Evolutionary conservation across 371 early-diverging fungal species (phyloP).

Genomic region (Polyrhizophydium stewartii): DNA sequence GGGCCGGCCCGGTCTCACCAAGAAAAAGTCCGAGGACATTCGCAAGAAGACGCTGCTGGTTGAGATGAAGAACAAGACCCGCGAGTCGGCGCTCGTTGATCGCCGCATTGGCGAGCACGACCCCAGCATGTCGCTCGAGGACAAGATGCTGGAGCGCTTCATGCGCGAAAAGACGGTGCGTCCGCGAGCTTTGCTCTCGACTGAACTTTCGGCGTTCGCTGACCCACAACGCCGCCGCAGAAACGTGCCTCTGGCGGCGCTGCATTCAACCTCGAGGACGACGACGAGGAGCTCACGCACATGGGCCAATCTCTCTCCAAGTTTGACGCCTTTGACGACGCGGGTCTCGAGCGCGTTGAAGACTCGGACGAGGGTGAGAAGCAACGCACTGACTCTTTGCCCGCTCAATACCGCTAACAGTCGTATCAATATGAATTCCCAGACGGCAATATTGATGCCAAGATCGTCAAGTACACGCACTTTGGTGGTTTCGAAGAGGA

Average conservation of each 20-base stretch:
- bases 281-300: slow-evolving; percentile 75
- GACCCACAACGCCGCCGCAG: slow-evolving; percentile 26
- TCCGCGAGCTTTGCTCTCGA: too few relatives aligned
- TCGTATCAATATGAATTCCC: too few relatives aligned
- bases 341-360: slow-evolving; percentile 59
- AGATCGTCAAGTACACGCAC: slow-evolving; percentile 68
- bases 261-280: slow-evolving; percentile 83
- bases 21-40: slow-evolving; percentile 81
- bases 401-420: too few relatives aligned
- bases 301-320: slow-evolving; percentile 82
- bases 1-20: slow-evolving; percentile 77
- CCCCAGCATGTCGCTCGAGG: slow-evolving; percentile 83
- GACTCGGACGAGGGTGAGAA: slow-evolving; percentile 44
- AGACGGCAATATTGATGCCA: slow-evolving; percentile 62
- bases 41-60: slow-evolving; percentile 78
- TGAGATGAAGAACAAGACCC: slow-evolving; percentile 67
- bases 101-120: slow-evolving; percentile 93
- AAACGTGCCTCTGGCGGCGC: slow-evolving; percentile 28
- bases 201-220: too few relatives aligned
- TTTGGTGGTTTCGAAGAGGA: slow-evolving; percentile 86
- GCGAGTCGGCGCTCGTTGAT: slow-evolving; percentile 79
- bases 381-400: too few relatives aligned
- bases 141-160: slow-evolving; percentile 92
- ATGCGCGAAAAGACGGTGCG: slow-evolving; percentile 69
- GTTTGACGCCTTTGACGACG: slow-evolving; percentile 78